These are phyloP conservation scores for Trichoderma endophyticum DNA, from an alignment of 2,329 filamentous ascomycete genomes.

Conservation along the genomic window DNA sequence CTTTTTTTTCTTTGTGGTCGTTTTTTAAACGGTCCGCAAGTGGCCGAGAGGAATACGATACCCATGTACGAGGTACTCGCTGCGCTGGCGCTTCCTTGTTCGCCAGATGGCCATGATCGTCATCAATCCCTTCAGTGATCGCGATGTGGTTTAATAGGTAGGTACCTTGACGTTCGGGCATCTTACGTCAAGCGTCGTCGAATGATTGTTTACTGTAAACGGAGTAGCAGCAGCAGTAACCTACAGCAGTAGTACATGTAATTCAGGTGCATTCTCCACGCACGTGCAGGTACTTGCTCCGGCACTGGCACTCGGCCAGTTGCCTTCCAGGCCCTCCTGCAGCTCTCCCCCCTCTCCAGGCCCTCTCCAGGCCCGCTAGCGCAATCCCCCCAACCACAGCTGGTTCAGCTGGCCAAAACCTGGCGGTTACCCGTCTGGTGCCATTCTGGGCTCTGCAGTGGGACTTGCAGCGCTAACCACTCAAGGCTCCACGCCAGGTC, in stretches of 20 bases:
- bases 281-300: not conserved
- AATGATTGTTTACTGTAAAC: not conserved
- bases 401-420: slow-evolving; percentile 9
- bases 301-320: not conserved
- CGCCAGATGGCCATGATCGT: not conserved
- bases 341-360: not conserved
- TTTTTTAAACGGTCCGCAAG: not conserved
- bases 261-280: not conserved
- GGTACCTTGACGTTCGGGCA: too few species aligned
- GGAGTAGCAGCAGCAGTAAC: not conserved
- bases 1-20: not conserved
- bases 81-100: not conserved
- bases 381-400: not conserved
- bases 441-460: slow-evolving; percentile 10
- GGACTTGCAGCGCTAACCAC: slow-evolving; percentile 12
- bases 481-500: slow-evolving; percentile 12
- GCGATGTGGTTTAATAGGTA: not conserved
- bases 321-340: not conserved
- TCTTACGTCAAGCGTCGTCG: not conserved
- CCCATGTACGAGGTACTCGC: not conserved
- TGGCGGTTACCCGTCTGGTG: not conserved
- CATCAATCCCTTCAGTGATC: not conserved
- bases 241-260: not conserved
- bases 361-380: slow-evolving; percentile 7
- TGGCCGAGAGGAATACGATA: not conserved